phyloP scores from a whole-genome alignment of 208 protist genomes.

The Lotmaria passim region DNA sequence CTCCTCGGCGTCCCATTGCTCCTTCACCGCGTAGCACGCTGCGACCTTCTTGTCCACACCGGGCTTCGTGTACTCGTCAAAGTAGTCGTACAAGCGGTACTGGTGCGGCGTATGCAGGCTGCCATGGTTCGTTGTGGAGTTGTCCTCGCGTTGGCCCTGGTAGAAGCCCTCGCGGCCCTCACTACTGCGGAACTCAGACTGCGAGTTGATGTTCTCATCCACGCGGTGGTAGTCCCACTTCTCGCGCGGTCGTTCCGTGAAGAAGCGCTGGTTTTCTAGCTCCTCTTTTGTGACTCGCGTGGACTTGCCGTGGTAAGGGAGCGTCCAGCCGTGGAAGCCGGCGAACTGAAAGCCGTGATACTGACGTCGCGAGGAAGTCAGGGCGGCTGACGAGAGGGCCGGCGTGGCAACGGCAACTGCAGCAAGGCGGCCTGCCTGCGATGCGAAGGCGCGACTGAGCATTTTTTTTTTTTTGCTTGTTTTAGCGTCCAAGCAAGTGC shows the following conservation, averaged over 20 bases:
- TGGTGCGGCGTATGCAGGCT: slow-evolving; percentile 79
- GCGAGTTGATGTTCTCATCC: slow-evolving; percentile 89
- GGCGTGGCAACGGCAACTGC: not conserved
- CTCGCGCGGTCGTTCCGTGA: slow-evolving; percentile 63
- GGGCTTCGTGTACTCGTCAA: slow-evolving; percentile 91
- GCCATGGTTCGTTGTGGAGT: slow-evolving; percentile 66
- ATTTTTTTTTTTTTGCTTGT: not conserved
- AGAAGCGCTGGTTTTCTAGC: slow-evolving; percentile 67
- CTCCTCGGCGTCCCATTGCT: slow-evolving; percentile 89
- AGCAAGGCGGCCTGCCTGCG: not conserved
- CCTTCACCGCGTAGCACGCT: slow-evolving; percentile 78
- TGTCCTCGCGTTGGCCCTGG: slow-evolving; percentile 81
- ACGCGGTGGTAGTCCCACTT: slow-evolving; percentile 91
- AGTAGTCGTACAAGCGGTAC: slow-evolving; percentile 90
- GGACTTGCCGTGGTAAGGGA: slow-evolving; percentile 62
- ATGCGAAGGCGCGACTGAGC: not conserved
- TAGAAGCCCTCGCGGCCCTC: slow-evolving; percentile 75
- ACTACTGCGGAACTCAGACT: slow-evolving; percentile 76
- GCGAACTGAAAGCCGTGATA: slow-evolving; percentile 85
- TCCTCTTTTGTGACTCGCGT: slow-evolving; percentile 77
- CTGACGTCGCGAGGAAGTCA: not conserved
- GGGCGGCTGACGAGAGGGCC: not conserved
- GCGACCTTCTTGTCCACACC: slow-evolving; percentile 79
- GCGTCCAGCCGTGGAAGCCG: slow-evolving; percentile 78
- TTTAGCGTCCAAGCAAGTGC: too few relatives aligned